Evolutionary conservation across 2,329 filamentous ascomycete genomes (phyloP), one percentile per base, ranked within the genome.

Genomic region (Colletotrichum sidae): DNA sequence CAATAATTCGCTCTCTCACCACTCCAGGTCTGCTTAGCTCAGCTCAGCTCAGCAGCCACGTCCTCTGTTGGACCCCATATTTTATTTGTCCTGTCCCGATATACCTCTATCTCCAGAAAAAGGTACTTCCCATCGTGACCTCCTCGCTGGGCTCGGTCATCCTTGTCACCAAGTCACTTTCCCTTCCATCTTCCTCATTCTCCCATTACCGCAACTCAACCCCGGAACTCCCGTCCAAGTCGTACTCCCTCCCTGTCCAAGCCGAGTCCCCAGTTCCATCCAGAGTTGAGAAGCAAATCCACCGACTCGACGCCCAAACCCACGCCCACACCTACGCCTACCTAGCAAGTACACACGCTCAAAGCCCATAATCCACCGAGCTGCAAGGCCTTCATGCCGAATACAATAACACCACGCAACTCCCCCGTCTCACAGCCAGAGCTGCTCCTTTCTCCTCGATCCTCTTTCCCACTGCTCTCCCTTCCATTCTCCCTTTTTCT

Each of bases 401-500:
- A 60, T 62, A 65, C 62, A 65, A 62, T 65, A 65, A 65, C 50
- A 65, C 57, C 58, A 56, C 55, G 33, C 37, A 34, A 15, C 35
- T 47, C 62, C 62, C 55, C 34, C 62, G 5, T 15, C 45, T 17
- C 52, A 41, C 33, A 12, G 42, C 4, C 5, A 9, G 34, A 17
- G 11, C 41, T 35, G 37, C 33, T 33, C 60, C 38, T 44, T 47
- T 51, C 10, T 57, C 37, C 51, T 65, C 47, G 25, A 38, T 57
- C 64, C 54, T 65, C 49, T 50, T 53, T 64, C 60, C 17, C 60
- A 64, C 49, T 63, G 35, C 41, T 58, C 64, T 67, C 64, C 60
- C 60, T 64, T 59, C 54, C 64, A 65, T 62, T 65, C 62, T 62
- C 52, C 62, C 52, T 39, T 62, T 62, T 56, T 56, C 62, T 65